Evolutionary conservation across 2,329 filamentous ascomycete genomes (phyloP).

Genomic region (Orbilia quercus): DNA sequence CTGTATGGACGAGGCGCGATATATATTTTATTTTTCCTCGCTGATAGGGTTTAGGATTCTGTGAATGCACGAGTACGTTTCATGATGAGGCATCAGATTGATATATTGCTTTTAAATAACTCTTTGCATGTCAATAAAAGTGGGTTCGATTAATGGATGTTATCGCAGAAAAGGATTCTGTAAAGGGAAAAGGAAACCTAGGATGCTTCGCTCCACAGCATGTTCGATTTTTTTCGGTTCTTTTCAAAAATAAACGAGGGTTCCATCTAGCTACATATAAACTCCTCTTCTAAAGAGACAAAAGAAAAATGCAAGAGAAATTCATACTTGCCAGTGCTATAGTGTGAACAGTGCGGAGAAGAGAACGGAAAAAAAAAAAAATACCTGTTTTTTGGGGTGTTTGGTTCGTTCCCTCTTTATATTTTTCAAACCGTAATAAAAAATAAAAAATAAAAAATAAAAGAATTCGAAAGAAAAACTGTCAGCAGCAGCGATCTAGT

Average conservation of each 20-base stretch:
- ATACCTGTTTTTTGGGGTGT: conserved; percentile 13
- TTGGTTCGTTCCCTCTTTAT: not conserved
- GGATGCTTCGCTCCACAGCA: not conserved
- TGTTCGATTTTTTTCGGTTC: too few relatives aligned
- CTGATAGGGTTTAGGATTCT: not conserved
- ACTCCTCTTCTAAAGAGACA: not conserved
- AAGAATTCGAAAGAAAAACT: too few relatives aligned
- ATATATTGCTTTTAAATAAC: too few relatives aligned
- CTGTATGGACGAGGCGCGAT: too few relatives aligned
- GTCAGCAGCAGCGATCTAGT: conserved; percentile 14
- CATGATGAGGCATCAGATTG: not conserved
- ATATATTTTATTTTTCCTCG: not conserved
- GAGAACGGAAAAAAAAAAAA: not conserved
- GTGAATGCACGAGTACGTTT: not conserved
- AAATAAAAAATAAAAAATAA: conserved; percentile 3
- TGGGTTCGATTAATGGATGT: too few relatives aligned
- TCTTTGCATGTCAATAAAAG: too few relatives aligned
- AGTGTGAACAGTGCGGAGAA: not conserved
- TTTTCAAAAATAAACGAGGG: too few relatives aligned
- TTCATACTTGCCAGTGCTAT: not conserved
- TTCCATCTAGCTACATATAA: too few relatives aligned
- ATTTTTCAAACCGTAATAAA: conserved; percentile 6
- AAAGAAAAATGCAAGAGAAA: not conserved
- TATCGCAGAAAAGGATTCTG: not conserved
- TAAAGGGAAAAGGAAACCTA: not conserved